Evolutionary conservation across 257 asterid species (phyloP), one percentile per base, ranked within the genome.

Genomic region (Solanum sejunctum): DNA sequence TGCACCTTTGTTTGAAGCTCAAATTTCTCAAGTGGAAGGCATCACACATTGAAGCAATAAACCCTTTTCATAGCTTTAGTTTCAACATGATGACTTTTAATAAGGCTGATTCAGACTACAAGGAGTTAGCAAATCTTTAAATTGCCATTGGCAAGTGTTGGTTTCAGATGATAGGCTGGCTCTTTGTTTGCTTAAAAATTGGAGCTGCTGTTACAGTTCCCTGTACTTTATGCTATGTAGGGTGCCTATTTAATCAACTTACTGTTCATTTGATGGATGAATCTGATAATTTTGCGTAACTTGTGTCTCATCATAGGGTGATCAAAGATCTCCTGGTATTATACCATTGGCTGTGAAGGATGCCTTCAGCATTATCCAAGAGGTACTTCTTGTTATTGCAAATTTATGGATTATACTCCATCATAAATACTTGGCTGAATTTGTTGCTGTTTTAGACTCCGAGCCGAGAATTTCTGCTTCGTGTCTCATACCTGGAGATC

Each of bases 301-400:
- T 54, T 58, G 18, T 58, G 20, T 77, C 63, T 85, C 60, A n/a
- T 84, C 70, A 87, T 87, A 97, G 99, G 99, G 99, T 90, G 99
- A 97, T 93, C 99, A 97, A 90, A 92, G 99, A 90, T 97, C 99
- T 88, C 99, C 99, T 86, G 99, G 99, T 84, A 92, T 95, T 87
- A 95, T 97, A 86, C 98, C 99, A 8, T 88, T 97, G 94, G 98
- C 99, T 77, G 99, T 97, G 87, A 97, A 97, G 92, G 99, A 97
- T 87, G 98, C 97, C 87, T 97, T 95, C 91, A 89, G 99, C 87
- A 94, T 97, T 84, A 97, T 97, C 85, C 99, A 97, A 88, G 99
- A 97, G 99, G 99, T 97, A 97, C 84, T 85, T 88, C 80, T 84
- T 72, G 85, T 75, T 75, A 84, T 82, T 87, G 77, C 86, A 86